Evolutionary conservation across 2,329 filamentous ascomycete genomes (phyloP).

Genomic region (Hymenoscyphus albidus): DNA sequence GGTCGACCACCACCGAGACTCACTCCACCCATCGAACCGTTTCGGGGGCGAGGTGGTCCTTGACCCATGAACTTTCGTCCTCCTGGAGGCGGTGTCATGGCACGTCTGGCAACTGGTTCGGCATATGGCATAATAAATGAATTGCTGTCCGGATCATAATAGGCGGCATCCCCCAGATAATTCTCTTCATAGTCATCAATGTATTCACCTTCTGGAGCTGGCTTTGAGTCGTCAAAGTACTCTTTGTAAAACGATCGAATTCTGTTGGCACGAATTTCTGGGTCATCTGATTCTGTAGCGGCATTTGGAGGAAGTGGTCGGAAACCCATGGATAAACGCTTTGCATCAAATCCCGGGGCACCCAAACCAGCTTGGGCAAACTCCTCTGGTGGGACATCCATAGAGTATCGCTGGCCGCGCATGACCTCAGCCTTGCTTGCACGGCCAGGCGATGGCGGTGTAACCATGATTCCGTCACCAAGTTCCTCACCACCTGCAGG

Average conservation of each 20-base stretch:
- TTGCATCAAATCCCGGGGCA: slow-evolving; percentile 52
- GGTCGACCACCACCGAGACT: slow-evolving; percentile 16
- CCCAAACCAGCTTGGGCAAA: slow-evolving; percentile 43
- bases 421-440: slow-evolving; percentile 15
- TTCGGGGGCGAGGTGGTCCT: slow-evolving; percentile 38
- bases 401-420: slow-evolving; percentile 34
- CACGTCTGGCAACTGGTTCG: slow-evolving; percentile 79
- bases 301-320: slow-evolving; percentile 87
- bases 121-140: slow-evolving; percentile 77
- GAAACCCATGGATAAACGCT: slow-evolving; percentile 65
- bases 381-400: slow-evolving; percentile 36
- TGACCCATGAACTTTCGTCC: slow-evolving; percentile 37
- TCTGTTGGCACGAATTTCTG: slow-evolving; percentile 89
- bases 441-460: slow-evolving; percentile 41
- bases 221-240: slow-evolving; percentile 86
- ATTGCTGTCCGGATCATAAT: slow-evolving; percentile 31
- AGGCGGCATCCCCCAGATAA: slow-evolving; percentile 60
- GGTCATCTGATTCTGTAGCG: slow-evolving; percentile 74
- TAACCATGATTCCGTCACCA: slow-evolving; percentile 48
- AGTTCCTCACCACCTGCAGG: slow-evolving; percentile 45
- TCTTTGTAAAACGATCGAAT: slow-evolving; percentile 99
- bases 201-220: slow-evolving; percentile 46
- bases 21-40: slow-evolving; percentile 48
- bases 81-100: slow-evolving; percentile 88
- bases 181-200: slow-evolving; percentile 73